Evolutionary conservation across 352 stramenopile species (phyloP).

Genomic region (Phytopythium montanum): DNA sequence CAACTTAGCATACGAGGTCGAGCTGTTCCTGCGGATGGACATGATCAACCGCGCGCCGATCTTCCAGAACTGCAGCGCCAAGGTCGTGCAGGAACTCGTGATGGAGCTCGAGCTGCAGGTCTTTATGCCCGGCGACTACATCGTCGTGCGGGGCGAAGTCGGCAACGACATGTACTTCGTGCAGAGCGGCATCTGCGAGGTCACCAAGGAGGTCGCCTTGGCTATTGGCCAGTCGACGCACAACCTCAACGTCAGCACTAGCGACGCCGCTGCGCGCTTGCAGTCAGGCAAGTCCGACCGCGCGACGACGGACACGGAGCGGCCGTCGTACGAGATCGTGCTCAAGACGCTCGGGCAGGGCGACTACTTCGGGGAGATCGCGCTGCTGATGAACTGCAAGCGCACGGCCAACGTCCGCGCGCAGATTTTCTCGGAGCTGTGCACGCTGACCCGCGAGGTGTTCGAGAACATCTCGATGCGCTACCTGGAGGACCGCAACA

Average conservation of each 20-base stretch:
- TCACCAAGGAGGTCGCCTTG: slow-evolving; percentile 67
- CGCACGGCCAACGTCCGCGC: slow-evolving; percentile 74
- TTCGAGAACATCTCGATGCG: slow-evolving; percentile 75
- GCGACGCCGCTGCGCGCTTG: no score
- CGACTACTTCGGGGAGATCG: slow-evolving; percentile 83
- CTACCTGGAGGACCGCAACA: slow-evolving; percentile 71
- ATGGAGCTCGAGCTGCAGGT: slow-evolving; percentile 81
- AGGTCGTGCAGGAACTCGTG: slow-evolving; percentile 82
- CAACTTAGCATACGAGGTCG: slow-evolving; percentile 81
- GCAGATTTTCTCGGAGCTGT: slow-evolving; percentile 71
- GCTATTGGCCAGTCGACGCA: neutral
- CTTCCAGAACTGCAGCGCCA: slow-evolving; percentile 76
- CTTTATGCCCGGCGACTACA: slow-evolving; percentile 84
- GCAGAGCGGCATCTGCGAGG: slow-evolving; percentile 69
- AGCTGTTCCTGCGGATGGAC: slow-evolving; percentile 79
- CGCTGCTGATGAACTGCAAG: slow-evolving; percentile 83
- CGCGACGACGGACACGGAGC: slow-evolving; percentile 3
- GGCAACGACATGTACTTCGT: slow-evolving; percentile 90
- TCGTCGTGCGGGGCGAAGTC: slow-evolving; percentile 77
- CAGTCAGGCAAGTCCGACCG: neutral
- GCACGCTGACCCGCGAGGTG: slow-evolving; percentile 63
- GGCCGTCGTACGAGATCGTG: slow-evolving; percentile 45
- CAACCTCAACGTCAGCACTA: neutral
- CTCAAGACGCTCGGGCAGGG: slow-evolving; percentile 65
- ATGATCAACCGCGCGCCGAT: slow-evolving; percentile 88